Percentiles rank a stretch among this genome's conserved stretches.
These are phyloP conservation scores for Vicia villosa DNA, from an alignment of 306 rosid genomes.

Conservation along the genomic window DNA sequence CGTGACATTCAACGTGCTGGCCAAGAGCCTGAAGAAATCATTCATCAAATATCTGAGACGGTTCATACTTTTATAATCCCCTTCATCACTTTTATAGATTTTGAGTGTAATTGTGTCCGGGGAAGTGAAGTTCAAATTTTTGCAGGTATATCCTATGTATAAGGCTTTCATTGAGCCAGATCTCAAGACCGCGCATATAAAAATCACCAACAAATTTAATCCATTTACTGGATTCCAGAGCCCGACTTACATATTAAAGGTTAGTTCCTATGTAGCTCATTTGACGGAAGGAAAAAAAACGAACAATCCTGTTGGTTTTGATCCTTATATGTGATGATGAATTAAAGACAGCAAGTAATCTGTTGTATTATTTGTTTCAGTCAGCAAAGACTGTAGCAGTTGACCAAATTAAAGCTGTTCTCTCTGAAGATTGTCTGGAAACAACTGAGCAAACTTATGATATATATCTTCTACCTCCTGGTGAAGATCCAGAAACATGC, in stretches of 20 bases:
- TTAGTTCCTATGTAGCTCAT: constrained; percentile 34
- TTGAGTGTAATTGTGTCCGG: constrained; percentile 20
- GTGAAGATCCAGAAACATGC: constrained; percentile 99
- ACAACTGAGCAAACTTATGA: constrained; percentile 86
- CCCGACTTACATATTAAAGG: constrained; percentile 95
- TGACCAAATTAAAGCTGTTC: constrained; percentile 72
- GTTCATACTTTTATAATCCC: constrained; percentile 47
- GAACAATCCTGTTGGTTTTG: constrained; percentile 21
- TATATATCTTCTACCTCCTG: constrained; percentile 96
- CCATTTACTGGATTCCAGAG: constrained; percentile 97
- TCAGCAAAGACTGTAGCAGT: constrained; percentile 69
- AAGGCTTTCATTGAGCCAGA: constrained; percentile 99
- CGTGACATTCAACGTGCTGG: constrained; percentile 98
- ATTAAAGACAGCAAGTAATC: constrained; percentile 26
- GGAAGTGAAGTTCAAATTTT: constrained; percentile 33
- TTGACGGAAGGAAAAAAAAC: constrained; percentile 13
- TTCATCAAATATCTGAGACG: constrained; percentile 98
- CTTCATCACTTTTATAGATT: constrained; percentile 23
- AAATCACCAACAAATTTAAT: constrained; percentile 88
- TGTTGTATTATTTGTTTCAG: constrained; percentile 51
- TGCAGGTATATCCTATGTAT: constrained; percentile 99
- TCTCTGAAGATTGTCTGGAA: constrained; percentile 77
- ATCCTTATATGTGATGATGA: constrained; percentile 27
- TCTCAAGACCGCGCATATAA: constrained; percentile 94
- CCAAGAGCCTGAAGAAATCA: constrained; percentile 98